Conservation (phyloP, 768 basidiomycete species). For the Dentipellis sp. region DNA sequence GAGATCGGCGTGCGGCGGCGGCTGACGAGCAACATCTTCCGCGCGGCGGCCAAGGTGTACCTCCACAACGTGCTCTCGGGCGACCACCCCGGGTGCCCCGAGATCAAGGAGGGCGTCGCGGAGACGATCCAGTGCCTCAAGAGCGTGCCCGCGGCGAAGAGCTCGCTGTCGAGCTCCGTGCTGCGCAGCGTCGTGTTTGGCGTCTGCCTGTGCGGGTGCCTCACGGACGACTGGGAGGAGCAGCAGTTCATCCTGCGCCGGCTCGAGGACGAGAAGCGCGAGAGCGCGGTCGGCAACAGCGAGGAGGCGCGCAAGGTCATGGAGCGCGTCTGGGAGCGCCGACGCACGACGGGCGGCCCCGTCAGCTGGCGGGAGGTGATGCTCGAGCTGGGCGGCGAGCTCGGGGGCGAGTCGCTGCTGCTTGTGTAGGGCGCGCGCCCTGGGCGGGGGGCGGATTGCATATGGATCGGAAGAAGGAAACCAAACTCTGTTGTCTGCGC, state of each 20-base stretch:
- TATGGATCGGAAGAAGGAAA: no score
- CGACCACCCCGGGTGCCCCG: conserved; percentile 53
- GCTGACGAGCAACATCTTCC: conserved; percentile 46
- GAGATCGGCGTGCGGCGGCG: conserved; percentile 24
- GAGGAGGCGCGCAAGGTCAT: conserved; percentile 45
- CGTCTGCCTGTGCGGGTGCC: conserved; percentile 63
- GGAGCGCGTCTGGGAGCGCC: conserved; percentile 43
- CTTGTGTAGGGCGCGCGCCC: conserved; percentile 39
- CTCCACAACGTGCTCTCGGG: conserved; percentile 72
- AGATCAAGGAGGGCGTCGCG: conserved; percentile 46
- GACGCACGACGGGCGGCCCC: conserved; percentile 24
- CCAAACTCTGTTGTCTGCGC: no score
- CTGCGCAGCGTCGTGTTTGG: conserved; percentile 74
- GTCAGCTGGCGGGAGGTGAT: conserved; percentile 60
- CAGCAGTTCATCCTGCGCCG: conserved; percentile 33
- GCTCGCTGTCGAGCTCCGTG: conserved; percentile 37
- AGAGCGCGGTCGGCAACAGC: conserved; percentile 57
- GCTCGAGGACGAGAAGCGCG: conserved; percentile 38
- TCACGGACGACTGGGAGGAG: conserved; percentile 43
- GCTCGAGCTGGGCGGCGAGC: conserved; percentile 19
- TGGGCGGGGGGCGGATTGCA: background rate
- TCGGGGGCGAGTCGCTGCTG: conserved; percentile 34
- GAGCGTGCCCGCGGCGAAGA: conserved; percentile 25
- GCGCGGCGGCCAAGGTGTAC: conserved; percentile 65
- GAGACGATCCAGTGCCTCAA: conserved; percentile 43